Evolutionary conservation across 2,329 filamentous ascomycete genomes (phyloP).

Genomic region (Drechslerella coelobrocha): DNA sequence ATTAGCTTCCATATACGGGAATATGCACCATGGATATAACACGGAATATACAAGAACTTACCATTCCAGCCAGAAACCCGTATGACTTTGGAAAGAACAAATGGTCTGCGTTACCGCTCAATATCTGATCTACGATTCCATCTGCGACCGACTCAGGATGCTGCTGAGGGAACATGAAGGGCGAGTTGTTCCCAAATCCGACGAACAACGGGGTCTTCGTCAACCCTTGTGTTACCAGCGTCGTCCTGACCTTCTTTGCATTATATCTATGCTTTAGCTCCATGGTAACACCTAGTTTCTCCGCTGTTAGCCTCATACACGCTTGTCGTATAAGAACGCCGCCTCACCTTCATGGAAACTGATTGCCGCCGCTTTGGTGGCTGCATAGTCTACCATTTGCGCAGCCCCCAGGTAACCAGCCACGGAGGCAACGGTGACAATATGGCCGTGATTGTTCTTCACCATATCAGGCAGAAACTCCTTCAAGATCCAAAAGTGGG

Average conservation of each 20-base stretch:
- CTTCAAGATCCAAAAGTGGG: conserved; percentile 71
- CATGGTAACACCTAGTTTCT: conserved; percentile 60
- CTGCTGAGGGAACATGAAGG: conserved; percentile 65
- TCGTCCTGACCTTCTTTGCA: conserved; percentile 69
- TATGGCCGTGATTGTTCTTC: conserved; percentile 71
- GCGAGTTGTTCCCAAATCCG: conserved; percentile 63
- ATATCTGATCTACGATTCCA: conserved; percentile 67
- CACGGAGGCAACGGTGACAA: conserved; percentile 73
- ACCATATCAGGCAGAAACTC: conserved; percentile 74
- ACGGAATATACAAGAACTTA: conserved; percentile 46
- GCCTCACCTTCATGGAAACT: conserved; percentile 69
- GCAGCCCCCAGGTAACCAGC: conserved; percentile 69
- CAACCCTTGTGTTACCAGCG: conserved; percentile 71
- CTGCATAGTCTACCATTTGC: conserved; percentile 72
- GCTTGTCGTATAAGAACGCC: conserved; percentile 52
- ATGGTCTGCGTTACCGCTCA: conserved; percentile 66
- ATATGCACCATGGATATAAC: background rate
- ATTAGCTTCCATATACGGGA: background rate
- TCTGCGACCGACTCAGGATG: conserved; percentile 71
- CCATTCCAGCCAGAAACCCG: conserved; percentile 59
- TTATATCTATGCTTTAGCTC: conserved; percentile 69
- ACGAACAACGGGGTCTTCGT: conserved; percentile 69
- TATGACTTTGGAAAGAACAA: conserved; percentile 64
- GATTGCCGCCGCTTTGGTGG: conserved; percentile 71
- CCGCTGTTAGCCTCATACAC: conserved; percentile 55